Evolutionary conservation across 352 stramenopile genomes (phyloP), one percentile per base, ranked within the genome.

Genomic region (Phytophthora hybrid): DNA sequence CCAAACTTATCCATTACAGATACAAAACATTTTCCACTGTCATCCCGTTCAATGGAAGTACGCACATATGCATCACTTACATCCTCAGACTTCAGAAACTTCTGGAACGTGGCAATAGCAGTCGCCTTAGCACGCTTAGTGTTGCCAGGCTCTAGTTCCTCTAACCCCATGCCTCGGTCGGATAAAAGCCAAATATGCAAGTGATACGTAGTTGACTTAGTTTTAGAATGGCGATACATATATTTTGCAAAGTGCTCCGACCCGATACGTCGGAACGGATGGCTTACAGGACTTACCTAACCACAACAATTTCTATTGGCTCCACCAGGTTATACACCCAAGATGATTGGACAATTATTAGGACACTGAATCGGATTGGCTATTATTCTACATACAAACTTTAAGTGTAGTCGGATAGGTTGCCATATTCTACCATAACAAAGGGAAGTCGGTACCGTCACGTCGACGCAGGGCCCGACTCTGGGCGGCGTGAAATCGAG

Each of bases 1-100:
- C 68, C 68, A 70, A 69, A 59, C 60, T n/a, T n/a, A 59, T 71
- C 63, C 63, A 76, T 63, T 1, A 63, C 51, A 44, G 4, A 74
- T 19, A 61, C 53, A 69, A 68, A 74, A 19, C 53, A 21, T 26
- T 64, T 74, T 19, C 29, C 69, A 19, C 44, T 72, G 3, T 60
- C 63, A 61, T 71, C 32, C 5, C 13, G 11, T 18, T 63, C 34
- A 47, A 63, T 76, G 18, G 44, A 76, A 29, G 23, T 29, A 29
- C 23, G 23, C 23, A 29, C 23, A 29, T 29, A 29, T 29, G 23
- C 23, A 29, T 29, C 23, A 29, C 23, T 29, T 29, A 29, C 23
- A 29, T 29, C 23, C 23, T 29, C 23, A 29, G 23, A 29, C 23
- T 29, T 29, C 23, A 29, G 23, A 29, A 29, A 29, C 23, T 29